Evolutionary conservation across 441 rosid genomes (phyloP), one percentile per base, ranked within the genome.

Genomic region (Pelargonium citronellum): DNA sequence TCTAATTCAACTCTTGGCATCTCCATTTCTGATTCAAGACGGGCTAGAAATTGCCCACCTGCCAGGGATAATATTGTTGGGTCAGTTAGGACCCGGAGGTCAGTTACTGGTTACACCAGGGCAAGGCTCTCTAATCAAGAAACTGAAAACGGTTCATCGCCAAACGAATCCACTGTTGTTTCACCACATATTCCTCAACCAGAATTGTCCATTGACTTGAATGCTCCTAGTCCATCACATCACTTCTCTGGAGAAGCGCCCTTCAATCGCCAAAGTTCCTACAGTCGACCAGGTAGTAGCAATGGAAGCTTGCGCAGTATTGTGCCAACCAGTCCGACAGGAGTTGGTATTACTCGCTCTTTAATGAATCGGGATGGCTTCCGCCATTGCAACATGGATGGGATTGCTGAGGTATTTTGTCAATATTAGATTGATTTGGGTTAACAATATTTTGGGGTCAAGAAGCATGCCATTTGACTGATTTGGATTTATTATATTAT

Each of bases 331-430:
- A 86, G 85, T 84, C 85, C 88, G 53, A 86, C 84, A 64, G 94
- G 86, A 77, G 68, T 77, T 74, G 81, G 89, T 69, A 67, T 79
- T 51, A 66, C 73, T 41, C 85, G 67, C 71, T 79, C 91, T 67
- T 73, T 79, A 66, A 51, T 75, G 9, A 87, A 82, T 74, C 81
- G 69, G 44, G 91, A 87, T 60, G 82, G 83, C 78, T 86, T 87
- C 69, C 81, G 70, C 46, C 83, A 72, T 66, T 90, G 82, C 83
- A 86, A 75, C 77, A 81, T 87, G 86, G 92, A 87, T 77, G 99
- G 92, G 65, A 85, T 91, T 82, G 91, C 96, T n/a, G 99, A 90
- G 99, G 99, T 94, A 85, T 27, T 8, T 63, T 67, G 61, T 1
- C 19, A 10, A 11, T 39, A 34, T 2, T 46, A 13, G 39, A 34